These are phyloP conservation scores for Russula olivacea DNA, from an alignment of 768 basidiomycete species.

Conservation along the genomic window DNA sequence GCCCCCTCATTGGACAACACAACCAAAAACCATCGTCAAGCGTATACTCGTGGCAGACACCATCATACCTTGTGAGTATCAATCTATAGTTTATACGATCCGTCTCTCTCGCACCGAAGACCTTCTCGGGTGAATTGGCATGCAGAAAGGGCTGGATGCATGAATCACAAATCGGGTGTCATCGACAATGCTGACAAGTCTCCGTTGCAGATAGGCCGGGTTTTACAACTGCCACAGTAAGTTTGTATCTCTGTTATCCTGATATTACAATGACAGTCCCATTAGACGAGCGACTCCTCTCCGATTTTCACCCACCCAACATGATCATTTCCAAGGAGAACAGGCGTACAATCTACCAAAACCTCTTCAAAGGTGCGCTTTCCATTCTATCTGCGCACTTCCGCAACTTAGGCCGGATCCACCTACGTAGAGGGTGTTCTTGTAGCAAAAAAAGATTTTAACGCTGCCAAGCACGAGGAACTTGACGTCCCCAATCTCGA, in stretches of 20 bases:
- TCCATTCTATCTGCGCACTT: not conserved
- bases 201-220: constrained; percentile 32
- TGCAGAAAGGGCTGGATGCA: constrained; percentile 34
- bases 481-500: constrained; percentile 59
- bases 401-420: not conserved
- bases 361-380: constrained; percentile 96
- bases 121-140: constrained; percentile 18
- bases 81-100: not conserved
- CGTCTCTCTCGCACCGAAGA: not conserved
- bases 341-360: constrained; percentile 95
- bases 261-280: not conserved
- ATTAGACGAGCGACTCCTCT: constrained; percentile 31
- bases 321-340: constrained; percentile 98
- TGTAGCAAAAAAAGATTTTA: constrained; percentile 99
- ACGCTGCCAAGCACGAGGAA: constrained; percentile 95
- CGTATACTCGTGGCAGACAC: not conserved
- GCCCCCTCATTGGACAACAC: not conserved
- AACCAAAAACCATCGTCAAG: not conserved
- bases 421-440: constrained; percentile 80
- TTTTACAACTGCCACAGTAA: constrained; percentile 36
- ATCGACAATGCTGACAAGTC: constrained; percentile 23
- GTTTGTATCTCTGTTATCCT: constrained; percentile 22
- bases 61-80: constrained; percentile 6
- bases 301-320: constrained; percentile 36
- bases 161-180: constrained; percentile 30